Conservation (phyloP, 106 monocot genomes). For the Dioscorea alata region DNA sequence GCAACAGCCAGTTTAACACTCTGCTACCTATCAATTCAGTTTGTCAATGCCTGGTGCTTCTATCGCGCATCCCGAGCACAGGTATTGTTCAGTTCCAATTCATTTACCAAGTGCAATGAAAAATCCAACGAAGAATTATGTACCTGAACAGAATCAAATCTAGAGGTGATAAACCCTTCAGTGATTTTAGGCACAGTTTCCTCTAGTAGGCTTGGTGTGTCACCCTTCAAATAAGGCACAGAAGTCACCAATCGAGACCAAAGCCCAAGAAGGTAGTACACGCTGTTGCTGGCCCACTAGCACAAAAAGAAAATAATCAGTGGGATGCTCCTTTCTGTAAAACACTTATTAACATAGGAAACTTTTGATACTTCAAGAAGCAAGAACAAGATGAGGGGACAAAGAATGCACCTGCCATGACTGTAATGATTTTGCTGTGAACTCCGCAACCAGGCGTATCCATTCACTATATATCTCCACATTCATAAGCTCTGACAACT, state of each 20-base stretch:
- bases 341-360: no score
- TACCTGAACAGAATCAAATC: slow-evolving; percentile 96
- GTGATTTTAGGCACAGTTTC: slow-evolving; percentile 96
- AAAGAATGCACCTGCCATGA: slow-evolving; percentile 89
- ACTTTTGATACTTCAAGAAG: neutral
- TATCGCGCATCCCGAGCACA: no score
- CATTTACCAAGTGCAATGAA: no score
- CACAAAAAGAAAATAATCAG: slow-evolving; percentile 10
- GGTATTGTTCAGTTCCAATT: no score
- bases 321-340: no score
- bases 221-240: slow-evolving; percentile 93
- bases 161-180: slow-evolving; percentile 93
- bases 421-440: slow-evolving; percentile 84
- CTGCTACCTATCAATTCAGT: no score
- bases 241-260: slow-evolving; percentile 99
- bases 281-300: slow-evolving; percentile 97
- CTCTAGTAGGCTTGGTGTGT: slow-evolving; percentile 82
- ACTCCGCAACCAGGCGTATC: slow-evolving; percentile 86
- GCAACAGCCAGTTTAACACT: no score
- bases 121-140: no score
- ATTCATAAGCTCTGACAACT: slow-evolving; percentile 88
- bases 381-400: neutral
- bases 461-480: slow-evolving; percentile 90
- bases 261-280: slow-evolving; percentile 91
- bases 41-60: no score